Conservation (phyloP, 2,329 filamentous ascomycete genomes). For the Balansia obtecta region DNA sequence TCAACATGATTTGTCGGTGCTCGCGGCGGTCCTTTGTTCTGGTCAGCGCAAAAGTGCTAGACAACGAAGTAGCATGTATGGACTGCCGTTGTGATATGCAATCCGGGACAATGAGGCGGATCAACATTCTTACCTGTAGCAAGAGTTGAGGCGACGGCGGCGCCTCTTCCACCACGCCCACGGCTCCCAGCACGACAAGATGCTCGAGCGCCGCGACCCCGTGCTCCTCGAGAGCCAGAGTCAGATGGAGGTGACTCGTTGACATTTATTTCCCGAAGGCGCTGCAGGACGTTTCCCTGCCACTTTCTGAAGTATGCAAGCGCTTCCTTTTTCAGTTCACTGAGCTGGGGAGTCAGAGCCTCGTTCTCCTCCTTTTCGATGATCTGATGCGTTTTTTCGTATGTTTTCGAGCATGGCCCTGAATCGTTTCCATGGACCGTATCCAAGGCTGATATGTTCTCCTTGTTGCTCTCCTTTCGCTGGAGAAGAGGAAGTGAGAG, state of each 20-base stretch:
- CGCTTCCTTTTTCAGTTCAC: constrained; percentile 57
- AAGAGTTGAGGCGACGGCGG: constrained; percentile 16
- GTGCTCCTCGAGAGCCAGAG: constrained; percentile 18
- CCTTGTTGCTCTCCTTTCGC: constrained; percentile 10
- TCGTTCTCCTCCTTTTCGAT: constrained; percentile 21
- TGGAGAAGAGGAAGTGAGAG: constrained; percentile 21
- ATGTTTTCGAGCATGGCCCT: constrained; percentile 10
- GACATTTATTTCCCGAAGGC: constrained; percentile 56
- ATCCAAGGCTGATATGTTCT: constrained; percentile 8
- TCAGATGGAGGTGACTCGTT: constrained; percentile 22
- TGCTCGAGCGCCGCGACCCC: constrained; percentile 16
- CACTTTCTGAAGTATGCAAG: constrained; percentile 69
- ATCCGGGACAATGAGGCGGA: not conserved
- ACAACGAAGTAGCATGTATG: not conserved
- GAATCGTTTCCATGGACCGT: constrained; percentile 3
- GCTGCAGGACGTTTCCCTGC: constrained; percentile 56
- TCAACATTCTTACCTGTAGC: constrained; percentile 22
- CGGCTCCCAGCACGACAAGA: constrained; percentile 15
- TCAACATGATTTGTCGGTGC: constrained; percentile 31
- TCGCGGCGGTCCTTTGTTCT: constrained; percentile 24
- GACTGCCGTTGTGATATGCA: not conserved
- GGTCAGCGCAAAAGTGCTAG: constrained; percentile 1
- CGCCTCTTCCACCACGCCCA: constrained; percentile 20
- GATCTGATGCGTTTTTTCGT: constrained; percentile 16
- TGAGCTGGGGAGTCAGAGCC: constrained; percentile 32